Evolutionary conservation across 331 rosid genomes (phyloP), one percentile per base, ranked within the genome.

Genomic region (Rhamnella rubrinervis): DNA sequence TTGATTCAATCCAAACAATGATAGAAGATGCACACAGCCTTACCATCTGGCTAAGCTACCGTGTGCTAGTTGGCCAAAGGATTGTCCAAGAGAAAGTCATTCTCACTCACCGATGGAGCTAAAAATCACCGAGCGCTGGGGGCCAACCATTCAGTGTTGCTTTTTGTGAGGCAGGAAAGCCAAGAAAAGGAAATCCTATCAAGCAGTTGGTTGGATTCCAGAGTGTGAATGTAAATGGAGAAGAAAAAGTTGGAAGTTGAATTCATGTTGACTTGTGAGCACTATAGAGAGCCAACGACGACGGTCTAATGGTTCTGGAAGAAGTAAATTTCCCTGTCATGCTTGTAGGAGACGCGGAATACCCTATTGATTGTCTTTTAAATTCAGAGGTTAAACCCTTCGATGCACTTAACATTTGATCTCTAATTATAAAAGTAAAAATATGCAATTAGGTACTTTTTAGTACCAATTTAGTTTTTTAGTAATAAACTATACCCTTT

Each of bases 151-250:
- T 80, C 96, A 0, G 89, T 93, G 7, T 66, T 90, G 85, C 72
- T 93, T 17, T 90, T 88, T 74, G 11, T 68, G 65, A 77, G 74
- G 67, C 76, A 65, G 50, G 70, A 65, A 81, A 76, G 11, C 57
- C 74, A 12, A 70, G 56, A 15, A 73, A 77, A 2, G 92, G 89
- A 38, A 79, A 82, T 50, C 90, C 96, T 1, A 23, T 82, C 19
- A 90, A 90, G 71, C 88, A 78, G 37, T 74, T 93, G 87, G 86
- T 86, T n/a, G 96, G 90, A 23, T 90, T 93, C 68, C 56, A 77
- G 65, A 86, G 86, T 65, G 83, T 90, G 80, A 74, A 65, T 38
- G 11, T 92, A 0, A 67, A 82, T 1, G 86, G 65, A 4, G 97
- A 93, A 18, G 86, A 84, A 72, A 81, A 38, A 31, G 83, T 72